Evolutionary conservation across 2,329 filamentous ascomycete genomes (phyloP), one percentile per base, ranked within the genome.

Genomic region (Triangularia verruculosa): DNA sequence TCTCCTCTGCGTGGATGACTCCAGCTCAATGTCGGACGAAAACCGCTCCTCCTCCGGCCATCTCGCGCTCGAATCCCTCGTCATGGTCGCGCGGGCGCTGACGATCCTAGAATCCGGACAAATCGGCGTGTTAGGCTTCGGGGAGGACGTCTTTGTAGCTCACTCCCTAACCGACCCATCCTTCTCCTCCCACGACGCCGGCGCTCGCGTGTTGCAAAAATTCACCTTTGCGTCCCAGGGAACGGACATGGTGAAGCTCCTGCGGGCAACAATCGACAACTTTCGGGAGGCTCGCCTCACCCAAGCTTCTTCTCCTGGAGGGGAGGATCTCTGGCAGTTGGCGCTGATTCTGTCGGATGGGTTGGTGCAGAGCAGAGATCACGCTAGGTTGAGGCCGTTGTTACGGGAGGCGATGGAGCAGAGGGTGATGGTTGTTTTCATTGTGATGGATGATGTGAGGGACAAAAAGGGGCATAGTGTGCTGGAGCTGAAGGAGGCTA

Each of bases 341-440:
- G 89, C 95, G 68, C 83, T 99, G 58, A 91, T 99, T 67, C 88
- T 99, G 60, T 96, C 92, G 0, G 95, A 99, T 72, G 95, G 96
- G 8, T 86, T 98, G 24, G 97, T 93, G 69, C 92, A 96, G 59
- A 87, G 85, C 39, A 80, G 82, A 1, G 89, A 93, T 56, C 94
- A 98, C 75, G 91, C 93, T 17, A 83, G 86, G 4, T 93, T 99
- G 69, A 85, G 91, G 15, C 83, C 92, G 4, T 83, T 98, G 22
- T 87, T 99, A 11, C 84, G 95, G 9, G 89, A 94, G 76, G 94
- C 95, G 0, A 88, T 93, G 72, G 93, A 97, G 76, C 92, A 97
- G 78, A 84, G 93, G 15, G 96, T 99, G 74, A 97, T 99, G 92
- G 88, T 98, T 67, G 94, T 99, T 5, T 99, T 99, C 75, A 92